Evolutionary conservation across 257 asterid genomes (phyloP), one percentile per base, ranked within the genome.

Genomic region (Lavandula angustifolia): DNA sequence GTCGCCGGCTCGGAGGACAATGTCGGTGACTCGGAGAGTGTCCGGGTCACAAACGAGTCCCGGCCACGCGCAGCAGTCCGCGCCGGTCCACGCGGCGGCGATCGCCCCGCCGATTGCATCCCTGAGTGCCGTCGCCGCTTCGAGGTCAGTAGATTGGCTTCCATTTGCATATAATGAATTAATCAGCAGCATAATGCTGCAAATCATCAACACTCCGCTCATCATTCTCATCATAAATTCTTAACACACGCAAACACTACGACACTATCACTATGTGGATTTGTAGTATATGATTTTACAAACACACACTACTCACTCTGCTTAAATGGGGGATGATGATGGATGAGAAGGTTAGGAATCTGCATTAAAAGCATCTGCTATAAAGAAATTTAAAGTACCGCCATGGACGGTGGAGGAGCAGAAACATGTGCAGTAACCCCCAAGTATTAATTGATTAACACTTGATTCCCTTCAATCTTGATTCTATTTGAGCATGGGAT

Each of bases 21-120:
- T 87, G 72, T 87, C 95, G 7, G 91, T 84, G 17, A 87, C 87
- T 1, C 85, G 79, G 52, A 35, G 73, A 11, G 79, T 76, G 37
- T 53, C 66, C 9, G 87, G 87, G 40, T 87, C 86, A 32, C 95
- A 87, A 35, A 84, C 79, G 54, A 84, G 71, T 5, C 95, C 95
- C 11, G 78, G 81, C 88, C 88, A 84, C 16, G 54, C 43, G 52
- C 91, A 86, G 34, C 79, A 82, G 22, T 80, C 72, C 12, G 60
- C 1, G 18, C 89, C 95, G 5, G 73, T 62, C 91, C 88, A 82
- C 1, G 84, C 70, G 35, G 79, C 53, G 75, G 81, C 68, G 43
- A 73, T 75, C 6, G 72, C 40, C 2, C 84, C 95, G 7, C 73
- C 66, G 40, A 76, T 76, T 4, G 71, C 58, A 4, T 81, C 91